Conservation (phyloP, 805 yeast genomes). For the Metschnikowia aberdeeniae region DNA sequence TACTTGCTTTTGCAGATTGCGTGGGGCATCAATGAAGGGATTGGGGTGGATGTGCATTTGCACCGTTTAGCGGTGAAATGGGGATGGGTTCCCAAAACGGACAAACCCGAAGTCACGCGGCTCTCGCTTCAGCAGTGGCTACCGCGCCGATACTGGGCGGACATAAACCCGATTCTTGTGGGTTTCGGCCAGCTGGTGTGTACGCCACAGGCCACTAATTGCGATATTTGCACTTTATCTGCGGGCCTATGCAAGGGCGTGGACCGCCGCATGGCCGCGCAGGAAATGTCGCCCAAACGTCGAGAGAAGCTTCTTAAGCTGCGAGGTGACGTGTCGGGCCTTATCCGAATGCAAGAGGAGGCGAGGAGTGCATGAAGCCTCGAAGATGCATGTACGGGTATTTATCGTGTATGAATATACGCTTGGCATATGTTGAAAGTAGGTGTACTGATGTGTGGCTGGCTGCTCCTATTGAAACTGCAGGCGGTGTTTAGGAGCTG, state of each 20-base stretch:
- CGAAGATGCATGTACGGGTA: neutral
- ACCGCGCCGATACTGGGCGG: constrained; percentile 71
- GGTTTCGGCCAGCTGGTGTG: constrained; percentile 94
- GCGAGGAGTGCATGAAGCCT: neutral
- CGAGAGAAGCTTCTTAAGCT: constrained; percentile 25
- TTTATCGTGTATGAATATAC: neutral
- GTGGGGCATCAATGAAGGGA: constrained; percentile 73
- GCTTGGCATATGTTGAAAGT: neutral
- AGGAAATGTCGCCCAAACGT: constrained; percentile 25
- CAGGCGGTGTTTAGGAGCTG: too few species aligned
- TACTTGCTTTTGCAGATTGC: constrained; percentile 74
- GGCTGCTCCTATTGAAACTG: too few species aligned
- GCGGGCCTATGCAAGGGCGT: constrained; percentile 55
- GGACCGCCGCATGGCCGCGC: constrained; percentile 40
- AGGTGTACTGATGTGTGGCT: too few species aligned
- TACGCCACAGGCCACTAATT: constrained; percentile 61
- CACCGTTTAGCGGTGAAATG: constrained; percentile 76
- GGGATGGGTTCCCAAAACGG: constrained; percentile 61
- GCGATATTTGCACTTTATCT: constrained; percentile 66
- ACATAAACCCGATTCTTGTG: constrained; percentile 79
- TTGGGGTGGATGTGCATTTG: constrained; percentile 94
- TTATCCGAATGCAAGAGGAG: constrained; percentile 7
- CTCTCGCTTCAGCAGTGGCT: constrained; percentile 67
- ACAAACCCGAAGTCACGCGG: constrained; percentile 76
- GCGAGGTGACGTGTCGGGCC: constrained; percentile 30